Percentiles rank a stretch among this genome's conserved stretches.
Evolutionary conservation across 2,329 filamentous ascomycete genomes (phyloP).

Genomic region (Fusarium pseudocircinatum): DNA sequence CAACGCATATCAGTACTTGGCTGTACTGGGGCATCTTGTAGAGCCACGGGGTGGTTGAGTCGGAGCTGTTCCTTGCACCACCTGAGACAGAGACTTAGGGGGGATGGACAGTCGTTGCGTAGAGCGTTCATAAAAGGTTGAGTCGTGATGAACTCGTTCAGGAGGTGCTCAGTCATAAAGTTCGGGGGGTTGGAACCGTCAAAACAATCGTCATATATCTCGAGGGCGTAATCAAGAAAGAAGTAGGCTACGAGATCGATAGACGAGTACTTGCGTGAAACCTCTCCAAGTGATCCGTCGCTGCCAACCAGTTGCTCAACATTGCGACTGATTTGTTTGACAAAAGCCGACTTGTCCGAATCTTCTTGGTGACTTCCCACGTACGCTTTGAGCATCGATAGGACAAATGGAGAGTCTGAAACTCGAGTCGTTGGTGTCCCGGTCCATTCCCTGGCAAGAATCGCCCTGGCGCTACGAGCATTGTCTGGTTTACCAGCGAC

Average conservation of each 20-base stretch:
- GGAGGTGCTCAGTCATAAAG: constrained; percentile 24
- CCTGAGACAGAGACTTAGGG: constrained; percentile 24
- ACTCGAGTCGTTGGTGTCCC: neutral
- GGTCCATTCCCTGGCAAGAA: constrained; percentile 16
- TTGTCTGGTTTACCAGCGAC: constrained; percentile 32
- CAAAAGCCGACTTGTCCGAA: neutral
- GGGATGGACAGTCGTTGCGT: neutral
- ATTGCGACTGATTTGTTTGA: constrained; percentile 6
- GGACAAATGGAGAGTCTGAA: constrained; percentile 18
- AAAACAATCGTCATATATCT: constrained; percentile 29
- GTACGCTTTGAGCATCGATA: constrained; percentile 31
- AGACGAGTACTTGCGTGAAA: constrained; percentile 20
- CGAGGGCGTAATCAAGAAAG: constrained; percentile 33
- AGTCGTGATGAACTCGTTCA: constrained; percentile 34
- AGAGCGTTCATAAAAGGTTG: constrained; percentile 28
- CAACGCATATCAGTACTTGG: constrained; percentile 6
- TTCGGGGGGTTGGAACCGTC: neutral
- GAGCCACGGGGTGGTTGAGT: constrained; percentile 18
- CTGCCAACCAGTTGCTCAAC: constrained; percentile 14
- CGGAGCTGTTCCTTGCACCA: constrained; percentile 38
- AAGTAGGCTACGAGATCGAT: constrained; percentile 38
- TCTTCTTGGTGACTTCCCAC: constrained; percentile 25
- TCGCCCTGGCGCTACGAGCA: constrained; percentile 15
- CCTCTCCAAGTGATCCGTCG: constrained; percentile 8
- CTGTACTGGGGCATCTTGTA: constrained; percentile 21